Conservation (phyloP, 768 basidiomycete genomes). For the Pleurotus giganteus region DNA sequence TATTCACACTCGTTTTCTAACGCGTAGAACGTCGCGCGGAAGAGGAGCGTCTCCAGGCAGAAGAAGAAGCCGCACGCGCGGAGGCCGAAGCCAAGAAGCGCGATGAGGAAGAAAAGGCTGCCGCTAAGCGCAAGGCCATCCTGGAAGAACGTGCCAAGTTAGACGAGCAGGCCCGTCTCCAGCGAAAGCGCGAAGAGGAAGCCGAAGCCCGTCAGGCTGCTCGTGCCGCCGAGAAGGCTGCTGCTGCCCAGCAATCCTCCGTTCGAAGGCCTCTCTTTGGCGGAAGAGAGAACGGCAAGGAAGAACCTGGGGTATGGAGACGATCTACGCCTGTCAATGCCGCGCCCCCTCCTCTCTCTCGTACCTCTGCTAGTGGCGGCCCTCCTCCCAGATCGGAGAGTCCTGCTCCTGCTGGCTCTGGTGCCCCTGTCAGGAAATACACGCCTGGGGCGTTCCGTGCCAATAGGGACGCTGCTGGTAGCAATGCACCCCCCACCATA, state of each 20-base stretch:
- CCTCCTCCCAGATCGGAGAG: conserved; percentile 52
- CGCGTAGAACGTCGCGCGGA: conserved; percentile 50
- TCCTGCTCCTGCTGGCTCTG: conserved; percentile 44
- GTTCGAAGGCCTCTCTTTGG: conserved; percentile 25
- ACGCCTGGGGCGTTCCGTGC: conserved; percentile 36
- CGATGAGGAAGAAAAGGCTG: conserved; percentile 58
- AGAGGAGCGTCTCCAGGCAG: conserved; percentile 45
- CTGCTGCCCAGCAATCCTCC: conserved; percentile 25
- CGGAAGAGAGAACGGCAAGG: conserved; percentile 20
- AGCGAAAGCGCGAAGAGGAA: conserved; percentile 68
- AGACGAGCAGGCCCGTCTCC: conserved; percentile 54
- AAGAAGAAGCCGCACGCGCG: conserved; percentile 47
- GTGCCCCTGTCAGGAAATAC: conserved; percentile 36
- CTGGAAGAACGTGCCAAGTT: conserved; percentile 49
- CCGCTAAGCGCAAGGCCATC: conserved; percentile 49
- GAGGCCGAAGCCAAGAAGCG: conserved; percentile 55
- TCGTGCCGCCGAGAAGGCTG: conserved; percentile 38
- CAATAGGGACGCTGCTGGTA: conserved; percentile 28
- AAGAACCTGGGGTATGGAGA: conserved; percentile 28
- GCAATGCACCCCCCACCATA: conserved; percentile 9
- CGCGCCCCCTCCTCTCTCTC: conserved; percentile 24
- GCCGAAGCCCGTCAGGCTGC: conserved; percentile 46
- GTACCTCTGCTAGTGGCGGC: conserved; percentile 22
- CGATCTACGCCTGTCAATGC: conserved; percentile 24
- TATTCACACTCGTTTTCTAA: neutral